A percentile compares a stretch with the other conserved stretches of the same genome.
phyloP scores from a whole-genome alignment of 2,329 filamentous ascomycete species.

The Xylariaceae sp. region DNA sequence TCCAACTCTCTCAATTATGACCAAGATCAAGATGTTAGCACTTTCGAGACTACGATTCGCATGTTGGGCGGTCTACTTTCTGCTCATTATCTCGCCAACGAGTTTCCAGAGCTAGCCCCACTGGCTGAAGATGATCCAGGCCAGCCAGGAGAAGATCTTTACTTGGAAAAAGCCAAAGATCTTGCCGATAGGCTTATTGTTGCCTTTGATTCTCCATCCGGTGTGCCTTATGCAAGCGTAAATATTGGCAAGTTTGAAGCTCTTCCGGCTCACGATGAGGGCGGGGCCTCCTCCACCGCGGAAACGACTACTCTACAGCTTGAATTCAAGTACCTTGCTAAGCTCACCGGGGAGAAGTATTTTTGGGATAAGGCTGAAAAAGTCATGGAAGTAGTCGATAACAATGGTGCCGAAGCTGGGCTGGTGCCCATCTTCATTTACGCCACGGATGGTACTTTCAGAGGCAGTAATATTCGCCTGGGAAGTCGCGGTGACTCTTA shows the following conservation, averaged over 20 bases:
- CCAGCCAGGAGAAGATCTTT: conserved; percentile 78
- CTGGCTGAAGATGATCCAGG: conserved; percentile 68
- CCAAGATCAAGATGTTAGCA: conserved; percentile 92
- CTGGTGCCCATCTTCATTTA: conserved; percentile 90
- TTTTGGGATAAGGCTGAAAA: conserved; percentile 93
- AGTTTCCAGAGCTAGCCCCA: conserved; percentile 74
- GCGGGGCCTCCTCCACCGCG: conserved; percentile 86
- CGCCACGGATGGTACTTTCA: conserved; percentile 72
- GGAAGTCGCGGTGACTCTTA: conserved; percentile 96
- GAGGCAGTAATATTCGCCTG: conserved; percentile 79
- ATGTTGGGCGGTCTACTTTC: conserved; percentile 93
- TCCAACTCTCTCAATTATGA: conserved; percentile 76
- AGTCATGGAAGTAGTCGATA: conserved; percentile 86
- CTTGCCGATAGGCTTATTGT: conserved; percentile 81
- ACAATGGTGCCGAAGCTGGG: conserved; percentile 73
- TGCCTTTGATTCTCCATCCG: conserved; percentile 83
- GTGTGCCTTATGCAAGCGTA: conserved; percentile 85
- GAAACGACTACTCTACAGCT: conserved; percentile 90
- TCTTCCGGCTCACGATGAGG: conserved; percentile 76
- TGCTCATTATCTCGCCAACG: conserved; percentile 89
- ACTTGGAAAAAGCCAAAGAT: conserved; percentile 92
- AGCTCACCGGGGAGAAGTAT: conserved; percentile 84
- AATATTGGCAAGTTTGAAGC: conserved; percentile 76
- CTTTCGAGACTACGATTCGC: conserved; percentile 95
- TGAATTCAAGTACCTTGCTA: conserved; percentile 95